Conservation (phyloP, 2,329 filamentous ascomycete genomes). For the Penicillium sp. region DNA sequence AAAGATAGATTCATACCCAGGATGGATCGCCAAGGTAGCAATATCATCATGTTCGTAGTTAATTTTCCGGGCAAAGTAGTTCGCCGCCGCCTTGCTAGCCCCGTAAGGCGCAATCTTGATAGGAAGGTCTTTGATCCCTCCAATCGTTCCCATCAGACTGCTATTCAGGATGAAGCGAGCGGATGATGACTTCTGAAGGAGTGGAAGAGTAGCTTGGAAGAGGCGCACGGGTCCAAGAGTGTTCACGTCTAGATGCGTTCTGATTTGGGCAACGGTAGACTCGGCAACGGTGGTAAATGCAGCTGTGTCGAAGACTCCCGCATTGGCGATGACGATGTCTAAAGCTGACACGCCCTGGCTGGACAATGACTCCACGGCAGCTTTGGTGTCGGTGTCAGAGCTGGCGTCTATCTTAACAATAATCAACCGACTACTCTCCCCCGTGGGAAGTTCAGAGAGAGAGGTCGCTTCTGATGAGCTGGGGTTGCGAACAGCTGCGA, state of each 20-base stretch:
- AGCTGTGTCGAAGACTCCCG: background rate
- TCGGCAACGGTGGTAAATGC: background rate
- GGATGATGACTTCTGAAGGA: slow-evolving; percentile 1
- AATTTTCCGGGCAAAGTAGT: background rate
- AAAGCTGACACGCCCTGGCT: background rate
- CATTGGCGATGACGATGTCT: background rate
- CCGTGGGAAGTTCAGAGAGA: background rate
- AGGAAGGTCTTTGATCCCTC: background rate
- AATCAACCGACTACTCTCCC: background rate
- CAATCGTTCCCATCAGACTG: slow-evolving; percentile 1
- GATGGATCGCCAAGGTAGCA: background rate
- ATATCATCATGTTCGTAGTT: background rate
- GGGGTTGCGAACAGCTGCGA: slow-evolving; percentile 4
- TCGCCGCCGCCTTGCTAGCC: background rate
- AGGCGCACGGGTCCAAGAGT: background rate
- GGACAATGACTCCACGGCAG: background rate
- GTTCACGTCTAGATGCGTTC: background rate
- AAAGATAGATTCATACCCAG: background rate
- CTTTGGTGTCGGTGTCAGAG: background rate
- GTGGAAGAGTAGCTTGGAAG: slow-evolving; percentile 2
- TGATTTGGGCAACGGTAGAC: background rate
- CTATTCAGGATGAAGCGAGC: background rate
- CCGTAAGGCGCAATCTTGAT: background rate
- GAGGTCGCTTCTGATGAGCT: background rate
- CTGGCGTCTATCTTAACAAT: background rate